Conservation (phyloP, 371 early-diverging fungal species). For the Smittium culicis region DNA sequence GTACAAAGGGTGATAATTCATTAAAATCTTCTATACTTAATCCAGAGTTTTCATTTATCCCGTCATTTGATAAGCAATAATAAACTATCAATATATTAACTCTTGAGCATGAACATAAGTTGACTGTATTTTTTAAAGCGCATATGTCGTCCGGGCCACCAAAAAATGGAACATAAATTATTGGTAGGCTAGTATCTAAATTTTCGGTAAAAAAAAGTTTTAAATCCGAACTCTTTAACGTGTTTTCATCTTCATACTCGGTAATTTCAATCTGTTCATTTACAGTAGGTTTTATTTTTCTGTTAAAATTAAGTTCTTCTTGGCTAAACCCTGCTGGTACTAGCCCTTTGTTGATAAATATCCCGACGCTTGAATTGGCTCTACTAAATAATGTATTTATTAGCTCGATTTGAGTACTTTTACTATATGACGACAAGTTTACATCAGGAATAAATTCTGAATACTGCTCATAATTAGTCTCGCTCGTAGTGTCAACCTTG, state of each 20-base stretch:
- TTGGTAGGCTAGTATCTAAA: background rate
- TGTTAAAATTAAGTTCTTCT: background rate
- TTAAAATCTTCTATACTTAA: background rate
- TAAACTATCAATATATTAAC: constrained; percentile 12
- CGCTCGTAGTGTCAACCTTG: background rate
- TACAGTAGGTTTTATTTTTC: constrained; percentile 3
- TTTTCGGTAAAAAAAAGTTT: background rate
- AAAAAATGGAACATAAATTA: constrained; percentile 39
- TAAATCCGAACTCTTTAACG: background rate
- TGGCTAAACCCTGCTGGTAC: constrained; percentile 22
- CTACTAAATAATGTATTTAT: constrained; percentile 31
- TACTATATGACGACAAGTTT: constrained; percentile 15
- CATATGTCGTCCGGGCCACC: constrained; percentile 49
- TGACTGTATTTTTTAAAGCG: constrained; percentile 28
- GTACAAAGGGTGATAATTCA: background rate
- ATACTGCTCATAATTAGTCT: background rate
- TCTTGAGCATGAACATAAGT: constrained; percentile 25
- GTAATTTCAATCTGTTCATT: background rate
- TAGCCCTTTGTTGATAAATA: constrained; percentile 62
- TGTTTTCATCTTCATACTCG: background rate
- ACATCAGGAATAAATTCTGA: constrained; percentile 9
- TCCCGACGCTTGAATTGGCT: constrained; percentile 34
- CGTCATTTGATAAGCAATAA: background rate
- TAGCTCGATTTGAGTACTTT: constrained; percentile 33
- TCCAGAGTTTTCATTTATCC: background rate